Base-by-base conservation (phyloP, 2,329 filamentous ascomycete species). In the Lecanicillium sp. region DNA sequence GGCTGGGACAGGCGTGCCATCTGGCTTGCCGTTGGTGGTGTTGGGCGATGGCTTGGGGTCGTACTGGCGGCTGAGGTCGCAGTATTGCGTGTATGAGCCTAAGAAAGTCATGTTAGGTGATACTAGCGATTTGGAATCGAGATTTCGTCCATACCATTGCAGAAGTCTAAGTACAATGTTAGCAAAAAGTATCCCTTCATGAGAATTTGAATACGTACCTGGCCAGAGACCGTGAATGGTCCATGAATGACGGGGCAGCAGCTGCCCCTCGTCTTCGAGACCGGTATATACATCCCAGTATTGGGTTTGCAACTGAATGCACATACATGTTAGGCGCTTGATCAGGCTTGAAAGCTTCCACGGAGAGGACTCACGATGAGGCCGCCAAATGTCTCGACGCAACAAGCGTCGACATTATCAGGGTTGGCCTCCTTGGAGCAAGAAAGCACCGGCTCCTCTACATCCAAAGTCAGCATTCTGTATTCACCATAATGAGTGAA, bases 271-370 rank as follows among this genome's bases (percentile, higher is more conserved):
- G 11, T 56, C 52, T 52, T 82, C 78, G 22, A 68, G 63, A 3
- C 77, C 78, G 0, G 79, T 82, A 51, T 78, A 77, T 0, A 73
- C 76, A 48, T 69, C 62, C 79, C 79, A 83, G 55, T 76, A 79
- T 46, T 82, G 78, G 0, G 78, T 83, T 40, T 62, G 63, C 3
- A 83, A 62, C 48, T 65, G 17, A 11, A 27, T 29, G 2, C 14
- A 9, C 8, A 13, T 16, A 33, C 4, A 20, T 18, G 35, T 40
- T 15, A 35, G 36, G 18, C 30, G 32, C 15, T 30, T 12, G 35
- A 22, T 3, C 22, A 25, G 22, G 7, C 11, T 11, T 25, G 22
- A 6, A 7, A 7, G 6, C 7, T 25, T 25, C 22, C 22, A 7
- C 22, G 22, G 7, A 6, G 22, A 25, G 22, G 5, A 49, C 57